Conservation (phyloP, 768 basidiomycete genomes). For the Xerocomus potaroensis region DNA sequence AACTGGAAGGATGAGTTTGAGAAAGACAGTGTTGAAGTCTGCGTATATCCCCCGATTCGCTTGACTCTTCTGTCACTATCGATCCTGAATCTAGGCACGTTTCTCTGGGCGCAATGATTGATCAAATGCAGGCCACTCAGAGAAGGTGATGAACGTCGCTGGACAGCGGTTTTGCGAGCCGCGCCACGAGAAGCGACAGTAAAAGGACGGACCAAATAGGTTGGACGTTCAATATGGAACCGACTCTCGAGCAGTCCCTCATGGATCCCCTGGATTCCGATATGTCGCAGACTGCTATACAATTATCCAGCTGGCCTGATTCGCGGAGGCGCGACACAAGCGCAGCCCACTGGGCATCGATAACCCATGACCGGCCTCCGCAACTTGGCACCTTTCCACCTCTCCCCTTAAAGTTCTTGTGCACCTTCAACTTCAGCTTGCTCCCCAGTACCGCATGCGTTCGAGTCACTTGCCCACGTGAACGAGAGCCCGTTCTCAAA, state of each 20-base stretch:
- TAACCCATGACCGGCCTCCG: constrained; percentile 37
- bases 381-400: too few species aligned
- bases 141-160: constrained; percentile 69
- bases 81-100: too few species aligned
- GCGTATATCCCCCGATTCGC: constrained; percentile 56
- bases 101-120: too few species aligned
- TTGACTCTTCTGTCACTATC: constrained; percentile 33
- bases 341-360: constrained; percentile 65
- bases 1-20: too few species aligned
- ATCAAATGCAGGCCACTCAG: constrained; percentile 43
- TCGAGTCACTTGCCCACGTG: constrained; percentile 95
- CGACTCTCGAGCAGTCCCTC: neutral
- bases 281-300: constrained; percentile 68
- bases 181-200: constrained; percentile 62
- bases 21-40: constrained; percentile 57
- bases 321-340: constrained; percentile 51
- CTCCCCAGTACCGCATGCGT: constrained; percentile 94
- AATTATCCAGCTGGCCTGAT: constrained; percentile 53
- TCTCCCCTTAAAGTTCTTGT: constrained; percentile 91
- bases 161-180: constrained; percentile 64
- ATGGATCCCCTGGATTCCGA: constrained; percentile 65
- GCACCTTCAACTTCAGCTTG: constrained; percentile 77
- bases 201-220: constrained; percentile 63
- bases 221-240: constrained; percentile 10
- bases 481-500: constrained; percentile 91